Conservation (phyloP, 148 eudicot species). For the Euryodendron excelsum region DNA sequence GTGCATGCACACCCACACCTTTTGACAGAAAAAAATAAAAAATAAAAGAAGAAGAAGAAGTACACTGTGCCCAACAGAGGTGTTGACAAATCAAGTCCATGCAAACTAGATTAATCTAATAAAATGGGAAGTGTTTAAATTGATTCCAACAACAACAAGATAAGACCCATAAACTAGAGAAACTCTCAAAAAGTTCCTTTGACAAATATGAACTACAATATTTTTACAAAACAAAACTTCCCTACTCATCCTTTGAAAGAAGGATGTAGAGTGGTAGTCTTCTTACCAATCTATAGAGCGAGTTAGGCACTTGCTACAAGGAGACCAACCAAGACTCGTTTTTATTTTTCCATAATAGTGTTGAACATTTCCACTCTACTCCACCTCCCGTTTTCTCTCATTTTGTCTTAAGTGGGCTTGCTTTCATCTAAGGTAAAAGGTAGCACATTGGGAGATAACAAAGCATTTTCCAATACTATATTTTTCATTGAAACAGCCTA, state of each 20-base stretch:
- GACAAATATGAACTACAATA: not conserved
- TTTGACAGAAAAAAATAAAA: too few relatives aligned
- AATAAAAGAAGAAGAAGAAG: too few relatives aligned
- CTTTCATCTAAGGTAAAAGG: not conserved
- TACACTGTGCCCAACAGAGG: too few relatives aligned
- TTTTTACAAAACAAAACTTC: not conserved
- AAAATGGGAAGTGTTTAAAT: too few relatives aligned
- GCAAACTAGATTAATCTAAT: too few relatives aligned
- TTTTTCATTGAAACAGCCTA: not conserved
- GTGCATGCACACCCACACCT: too few relatives aligned
- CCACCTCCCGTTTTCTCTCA: not conserved
- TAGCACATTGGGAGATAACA: not conserved
- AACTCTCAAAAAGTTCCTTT: not conserved
- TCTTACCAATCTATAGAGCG: not conserved
- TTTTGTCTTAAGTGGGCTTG: constrained; percentile 1
- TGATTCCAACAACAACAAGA: not conserved
- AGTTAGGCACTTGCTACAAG: not conserved
- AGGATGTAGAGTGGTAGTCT: not conserved
- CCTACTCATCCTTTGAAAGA: not conserved
- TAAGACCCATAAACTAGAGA: too few relatives aligned
- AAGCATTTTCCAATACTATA: not conserved
- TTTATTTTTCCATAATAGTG: not conserved
- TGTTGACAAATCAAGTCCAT: too few relatives aligned
- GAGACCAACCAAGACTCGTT: not conserved
- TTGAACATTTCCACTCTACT: not conserved